Base-by-base conservation (phyloP, 768 basidiomycete species). In the Termitomyces sp. region DNA sequence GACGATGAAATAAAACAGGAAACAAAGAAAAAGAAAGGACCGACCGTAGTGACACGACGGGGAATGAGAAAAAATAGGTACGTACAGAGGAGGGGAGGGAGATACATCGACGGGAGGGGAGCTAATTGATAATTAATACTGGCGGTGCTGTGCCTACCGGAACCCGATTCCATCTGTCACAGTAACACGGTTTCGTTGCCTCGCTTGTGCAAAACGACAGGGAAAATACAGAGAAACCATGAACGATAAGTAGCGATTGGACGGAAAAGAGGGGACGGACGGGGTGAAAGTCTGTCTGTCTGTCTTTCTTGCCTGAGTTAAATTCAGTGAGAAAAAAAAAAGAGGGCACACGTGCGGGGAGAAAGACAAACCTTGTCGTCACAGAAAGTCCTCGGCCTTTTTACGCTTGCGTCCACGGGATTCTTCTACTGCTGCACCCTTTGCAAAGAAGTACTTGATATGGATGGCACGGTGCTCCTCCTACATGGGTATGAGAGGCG, bases 361-460 rank as follows among this genome's bases (percentile, higher is more conserved):
- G 1, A 33, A 11, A n/a, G 3, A 20, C 50, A 27, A 6, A 47
- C 41, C 52, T 48, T 4, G n/a, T 47, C 39, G 13, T 68, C 65
- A 92, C 65, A 93, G 73, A 72, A 91, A 91, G 71, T 94, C 93
- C 72, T 93, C 91, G 34, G 93, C 93, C 63, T 91, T 79, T 49
- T 91, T 89, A 49, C 93, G 78, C 73, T 94, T 94, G 77, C 86
- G 91, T 50, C 91, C 91, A 63, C 89, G 81, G 52, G 81, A 75
- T 66, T 89, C 89, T 53, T 88, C 87, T 34, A 64, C 66, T 27
- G 66, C 71, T 55, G 70, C 61, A 58, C 71, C 72, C 68, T 78
- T 78, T 55, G 78, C 69, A 71, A 77, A 75, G 63, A 83, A 84
- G 71, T 89, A 92, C 68, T 81, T 86, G 11, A 78, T 65, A 57